phyloP scores from a whole-genome alignment of 176 grass and related monocot genomes.

The Puya raimondii region DNA sequence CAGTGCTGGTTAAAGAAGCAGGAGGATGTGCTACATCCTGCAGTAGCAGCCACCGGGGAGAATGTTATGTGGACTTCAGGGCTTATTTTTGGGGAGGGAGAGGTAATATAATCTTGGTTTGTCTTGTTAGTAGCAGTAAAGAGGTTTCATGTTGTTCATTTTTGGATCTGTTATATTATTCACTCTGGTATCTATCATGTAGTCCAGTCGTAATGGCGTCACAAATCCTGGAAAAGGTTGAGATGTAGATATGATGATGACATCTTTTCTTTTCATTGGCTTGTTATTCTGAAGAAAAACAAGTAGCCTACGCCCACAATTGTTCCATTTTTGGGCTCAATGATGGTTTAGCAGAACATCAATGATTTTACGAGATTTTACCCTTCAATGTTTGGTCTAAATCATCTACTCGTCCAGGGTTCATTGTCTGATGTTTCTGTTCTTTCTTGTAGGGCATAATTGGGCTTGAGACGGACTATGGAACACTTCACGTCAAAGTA shows the following conservation, averaged over 20 bases:
- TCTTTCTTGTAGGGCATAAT: constrained; percentile 50
- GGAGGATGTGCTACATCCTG: constrained; percentile 50
- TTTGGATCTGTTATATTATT: too few species aligned
- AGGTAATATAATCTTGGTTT: constrained; percentile 32
- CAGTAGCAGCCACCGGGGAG: constrained; percentile 39
- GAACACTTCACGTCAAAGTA: constrained; percentile 75
- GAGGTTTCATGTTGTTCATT: neutral
- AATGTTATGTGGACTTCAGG: constrained; percentile 85
- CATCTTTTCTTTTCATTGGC: neutral
- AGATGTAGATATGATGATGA: too few species aligned
- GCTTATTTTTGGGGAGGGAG: constrained; percentile 44
- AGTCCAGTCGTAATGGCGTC: too few species aligned
- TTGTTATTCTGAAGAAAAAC: neutral
- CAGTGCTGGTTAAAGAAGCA: constrained; percentile 97
- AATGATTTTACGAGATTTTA: too few species aligned
- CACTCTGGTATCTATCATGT: too few species aligned
- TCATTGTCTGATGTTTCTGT: constrained; percentile 11
- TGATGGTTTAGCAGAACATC: neutral
- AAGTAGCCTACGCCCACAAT: too few species aligned
- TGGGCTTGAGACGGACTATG: constrained; percentile 67
- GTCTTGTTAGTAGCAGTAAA: neutral
- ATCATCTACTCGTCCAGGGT: neutral
- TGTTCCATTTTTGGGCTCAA: too few species aligned
- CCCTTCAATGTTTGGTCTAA: too few species aligned
- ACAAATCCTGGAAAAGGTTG: too few species aligned